These are phyloP conservation scores for Microstegium vimineum DNA, from an alignment of 176 grass and related monocot genomes.

Conservation along the genomic window DNA sequence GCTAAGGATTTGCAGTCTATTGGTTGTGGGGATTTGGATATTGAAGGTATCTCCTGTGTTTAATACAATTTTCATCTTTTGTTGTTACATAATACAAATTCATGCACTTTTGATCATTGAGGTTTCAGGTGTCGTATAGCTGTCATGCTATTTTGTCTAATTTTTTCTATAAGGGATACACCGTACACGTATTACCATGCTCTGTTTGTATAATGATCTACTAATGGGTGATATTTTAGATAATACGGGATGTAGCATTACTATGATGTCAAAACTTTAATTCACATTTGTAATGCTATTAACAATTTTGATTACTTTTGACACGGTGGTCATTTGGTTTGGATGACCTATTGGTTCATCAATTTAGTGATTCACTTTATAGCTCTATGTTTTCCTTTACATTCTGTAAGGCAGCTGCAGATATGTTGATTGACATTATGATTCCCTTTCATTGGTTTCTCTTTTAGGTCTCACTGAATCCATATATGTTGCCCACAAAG, in stretches of 20 bases:
- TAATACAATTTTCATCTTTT: constrained; percentile 2
- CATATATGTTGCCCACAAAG: constrained; percentile 86
- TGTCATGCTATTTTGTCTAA: neutral
- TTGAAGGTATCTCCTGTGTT: constrained; percentile 70
- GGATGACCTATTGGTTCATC: constrained; percentile 3
- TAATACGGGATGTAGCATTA: neutral
- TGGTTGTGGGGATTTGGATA: constrained; percentile 96
- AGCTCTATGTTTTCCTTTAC: neutral
- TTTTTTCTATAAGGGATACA: neutral
- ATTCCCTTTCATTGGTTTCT: neutral
- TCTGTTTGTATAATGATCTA: constrained; percentile 1
- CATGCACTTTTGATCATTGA: neutral
- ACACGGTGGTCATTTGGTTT: constrained; percentile 16
- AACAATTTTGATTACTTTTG: neutral
- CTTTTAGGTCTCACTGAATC: constrained; percentile 84
- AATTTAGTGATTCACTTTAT: neutral
- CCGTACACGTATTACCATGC: neutral
- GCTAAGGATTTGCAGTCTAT: constrained; percentile 90
- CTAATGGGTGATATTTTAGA: neutral
- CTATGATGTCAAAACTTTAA: neutral
- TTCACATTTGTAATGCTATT: neutral
- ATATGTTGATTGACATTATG: constrained; percentile 2
- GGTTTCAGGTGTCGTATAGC: neutral
- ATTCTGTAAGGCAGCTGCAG: constrained; percentile 16
- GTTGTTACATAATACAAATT: neutral